Base-by-base conservation (phyloP, 371 early-diverging fungal species). In the Mortierella sp. region DNA sequence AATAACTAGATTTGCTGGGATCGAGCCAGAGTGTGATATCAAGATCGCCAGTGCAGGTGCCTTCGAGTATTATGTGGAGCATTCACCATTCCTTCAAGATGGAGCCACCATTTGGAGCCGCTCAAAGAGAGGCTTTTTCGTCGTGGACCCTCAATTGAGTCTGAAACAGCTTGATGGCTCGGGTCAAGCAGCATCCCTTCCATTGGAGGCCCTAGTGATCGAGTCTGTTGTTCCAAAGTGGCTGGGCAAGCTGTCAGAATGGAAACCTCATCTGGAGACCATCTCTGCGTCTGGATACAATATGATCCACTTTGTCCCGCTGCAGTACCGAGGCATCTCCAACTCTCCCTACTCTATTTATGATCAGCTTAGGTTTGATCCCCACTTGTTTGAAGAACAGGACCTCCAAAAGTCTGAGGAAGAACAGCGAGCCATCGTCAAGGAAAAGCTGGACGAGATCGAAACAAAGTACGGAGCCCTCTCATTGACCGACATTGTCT, bases 251-350 rank as follows among this genome's bases (percentile, higher is more conserved):
- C 70, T 98, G 53, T 76, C 81, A 2, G 54, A 83, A 54, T 98
- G 99, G 99, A 73, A 85, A 13, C 71, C 83, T 14, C 88, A 92
- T 64, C 83, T 97, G 52, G 81, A 88, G 16, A 78, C 81, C 21
- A 87, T 92, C 53, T 60, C 91, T 44, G 80, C 89, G 17, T 79
- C 88, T 17, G 94, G 95, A 21, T 98, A 96, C 84, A 98, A 98
- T 74, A 95, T 96, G 95, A 87, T 98, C 28, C 99, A 98, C 71
- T 96, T 96, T 82, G 95, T 95, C 1, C 99, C 99, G 1, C 66
- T 96, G 69, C 95, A 95, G 74, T 83, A 90, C 65, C 86, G 98
- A 21, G 98, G 99, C 21, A 74, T 67, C 16, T 96, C 96, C 1
- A 92, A 96, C 78, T 97, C 97, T 14, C 99, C 99, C 12, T 98